A percentile compares a stretch with the other conserved stretches of the same genome.
phyloP scores from a whole-genome alignment of 2,329 filamentous ascomycete species.

The Arthrobotrys megalospora region DNA sequence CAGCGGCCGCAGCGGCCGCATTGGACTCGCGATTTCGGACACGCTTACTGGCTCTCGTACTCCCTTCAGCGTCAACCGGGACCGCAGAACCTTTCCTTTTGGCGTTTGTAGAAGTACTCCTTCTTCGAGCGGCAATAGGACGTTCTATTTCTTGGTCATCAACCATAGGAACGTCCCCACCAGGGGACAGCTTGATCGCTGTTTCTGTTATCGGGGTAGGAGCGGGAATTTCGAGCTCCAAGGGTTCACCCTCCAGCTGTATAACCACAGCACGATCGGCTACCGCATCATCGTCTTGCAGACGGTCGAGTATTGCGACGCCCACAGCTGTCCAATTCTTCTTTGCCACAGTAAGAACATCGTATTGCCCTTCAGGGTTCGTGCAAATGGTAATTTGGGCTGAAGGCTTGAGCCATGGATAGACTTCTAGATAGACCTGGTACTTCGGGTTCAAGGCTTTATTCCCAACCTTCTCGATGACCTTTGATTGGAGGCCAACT shows the following conservation, averaged over 20 bases:
- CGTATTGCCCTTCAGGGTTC: conserved; percentile 35
- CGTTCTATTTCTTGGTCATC: conserved; percentile 61
- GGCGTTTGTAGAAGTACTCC: conserved; percentile 63
- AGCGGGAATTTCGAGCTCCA: conserved; percentile 53
- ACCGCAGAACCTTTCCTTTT: conserved; percentile 64
- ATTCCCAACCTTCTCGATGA: conserved; percentile 51
- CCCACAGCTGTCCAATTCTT: conserved; percentile 57
- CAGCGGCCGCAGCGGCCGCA: conserved; percentile 70
- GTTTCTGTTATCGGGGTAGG: conserved; percentile 52
- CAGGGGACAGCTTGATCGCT: conserved; percentile 37
- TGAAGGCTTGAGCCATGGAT: conserved; percentile 52
- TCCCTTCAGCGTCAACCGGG: conserved; percentile 62
- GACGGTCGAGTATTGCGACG: conserved; percentile 47
- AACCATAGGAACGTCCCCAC: conserved; percentile 63
- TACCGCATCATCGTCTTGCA: conserved; percentile 49
- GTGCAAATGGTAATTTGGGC: conserved; percentile 42
- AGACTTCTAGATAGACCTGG: conserved; percentile 52
- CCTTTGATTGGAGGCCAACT: conserved; percentile 47
- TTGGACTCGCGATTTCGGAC: conserved; percentile 75
- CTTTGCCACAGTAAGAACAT: conserved; percentile 45
- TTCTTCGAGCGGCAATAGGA: conserved; percentile 53
- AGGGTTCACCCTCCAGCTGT: conserved; percentile 53
- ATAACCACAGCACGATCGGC: conserved; percentile 51
- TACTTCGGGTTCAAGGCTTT: conserved; percentile 58
- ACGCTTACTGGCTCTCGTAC: conserved; percentile 72